Evolutionary conservation across 2,329 filamentous ascomycete species (phyloP), one percentile per base, ranked within the genome.

Genomic region (Aphanoascus verrucosus): DNA sequence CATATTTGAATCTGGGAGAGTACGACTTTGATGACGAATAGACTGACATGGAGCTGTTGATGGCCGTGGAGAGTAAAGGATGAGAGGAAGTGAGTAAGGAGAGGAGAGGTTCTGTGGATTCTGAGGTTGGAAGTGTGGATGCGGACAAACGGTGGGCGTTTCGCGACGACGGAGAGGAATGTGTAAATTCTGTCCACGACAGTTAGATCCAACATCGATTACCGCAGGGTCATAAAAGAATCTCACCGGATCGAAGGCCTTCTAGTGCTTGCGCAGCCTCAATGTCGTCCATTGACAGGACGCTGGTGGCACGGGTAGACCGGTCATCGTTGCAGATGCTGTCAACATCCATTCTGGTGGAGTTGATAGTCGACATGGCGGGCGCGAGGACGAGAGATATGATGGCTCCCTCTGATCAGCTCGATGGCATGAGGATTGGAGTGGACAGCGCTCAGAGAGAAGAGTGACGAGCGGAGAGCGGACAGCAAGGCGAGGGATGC

Each of bases 11-110:
- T 1, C 86, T 80, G 0, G 91, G 89, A 1, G 88, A 94, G 63
- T 91, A 94, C 60, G 90, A 88, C 69, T 97, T 96, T 9, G 87
- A 89, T 2, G 80, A 84, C 28, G 85, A 84, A 67, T 97, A 97
- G 1, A 87, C 88, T 1, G 86, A 88, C 6, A 91, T 79, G 0
- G 89, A 91, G 50, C 84, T 83, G 60, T 87, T 88, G 61, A 94
- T 90, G 0, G 89, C 88, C 28, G 82, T 88, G 8, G 87, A 88
- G 14, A 96, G 79, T 57, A 94, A 76, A 0, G 91, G 91, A 64
- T 96, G 89, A 1, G 87, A 87, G 1, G 88, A 90, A 0, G 89
- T 94, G 19, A 97, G 79, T 1, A 97, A 80, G 4, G 88, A 86
- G 2, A 97, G 75, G 5, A 96, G 76, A 0, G 90, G 93, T 67